Evolutionary conservation across 2,329 filamentous ascomycete genomes (phyloP).

Genomic region (Sporothrix mexicana): DNA sequence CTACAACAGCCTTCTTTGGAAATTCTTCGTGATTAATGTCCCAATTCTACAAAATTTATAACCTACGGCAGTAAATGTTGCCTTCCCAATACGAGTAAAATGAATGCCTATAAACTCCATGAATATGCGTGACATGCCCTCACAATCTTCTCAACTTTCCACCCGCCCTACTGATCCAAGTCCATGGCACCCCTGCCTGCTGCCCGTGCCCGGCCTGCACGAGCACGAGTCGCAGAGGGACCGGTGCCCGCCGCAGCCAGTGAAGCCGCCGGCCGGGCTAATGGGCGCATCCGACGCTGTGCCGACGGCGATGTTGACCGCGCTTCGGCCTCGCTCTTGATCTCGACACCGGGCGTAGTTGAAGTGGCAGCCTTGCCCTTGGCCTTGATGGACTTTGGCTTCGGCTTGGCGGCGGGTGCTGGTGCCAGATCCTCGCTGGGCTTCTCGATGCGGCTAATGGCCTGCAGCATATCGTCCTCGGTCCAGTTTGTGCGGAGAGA

Average conservation of each 20-base stretch:
- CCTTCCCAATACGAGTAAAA: too few relatives aligned
- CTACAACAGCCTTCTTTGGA: background rate
- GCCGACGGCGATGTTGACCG: background rate
- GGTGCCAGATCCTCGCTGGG: conserved; percentile 11
- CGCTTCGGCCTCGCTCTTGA: conserved; percentile 32
- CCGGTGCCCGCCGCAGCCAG: conserved; percentile 1
- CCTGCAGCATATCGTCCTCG: conserved; percentile 53
- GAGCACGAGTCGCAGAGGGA: background rate
- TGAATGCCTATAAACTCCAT: background rate
- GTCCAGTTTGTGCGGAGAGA: conserved; percentile 51
- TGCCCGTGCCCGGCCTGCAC: conserved; percentile 30
- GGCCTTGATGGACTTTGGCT: background rate
- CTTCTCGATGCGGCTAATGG: conserved; percentile 51
- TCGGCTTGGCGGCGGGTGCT: background rate
- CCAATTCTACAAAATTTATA: too few relatives aligned
- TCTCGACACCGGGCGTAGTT: conserved; percentile 3
- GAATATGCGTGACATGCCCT: background rate
- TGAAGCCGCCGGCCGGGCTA: conserved; percentile 40
- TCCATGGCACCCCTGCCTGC: conserved; percentile 31
- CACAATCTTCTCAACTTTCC: background rate
- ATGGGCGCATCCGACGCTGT: conserved; percentile 26
- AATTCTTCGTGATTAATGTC: too few relatives aligned
- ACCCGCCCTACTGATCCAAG: conserved; percentile 24
- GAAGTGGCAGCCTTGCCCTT: conserved; percentile 27
- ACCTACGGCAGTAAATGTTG: too few relatives aligned